Evolutionary conservation across 352 stramenopile genomes (phyloP).

Genomic region (Pythium periplocum): DNA sequence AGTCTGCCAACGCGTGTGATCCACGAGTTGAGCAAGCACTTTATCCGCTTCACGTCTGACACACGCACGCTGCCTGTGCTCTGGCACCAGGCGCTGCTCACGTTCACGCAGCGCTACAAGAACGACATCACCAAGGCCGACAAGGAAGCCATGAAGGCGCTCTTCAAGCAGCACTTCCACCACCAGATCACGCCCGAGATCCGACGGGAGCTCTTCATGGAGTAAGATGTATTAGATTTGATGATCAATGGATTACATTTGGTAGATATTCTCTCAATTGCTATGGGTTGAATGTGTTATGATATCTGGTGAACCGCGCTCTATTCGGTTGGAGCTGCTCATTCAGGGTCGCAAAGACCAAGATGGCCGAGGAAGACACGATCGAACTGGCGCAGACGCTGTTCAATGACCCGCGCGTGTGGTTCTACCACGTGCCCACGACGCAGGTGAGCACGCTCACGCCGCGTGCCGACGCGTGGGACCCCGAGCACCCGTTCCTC

Average conservation of each 20-base stretch:
- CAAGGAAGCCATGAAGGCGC: slow-evolving; percentile 92
- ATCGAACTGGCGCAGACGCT: slow-evolving; percentile 64
- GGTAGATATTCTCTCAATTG: too few relatives aligned
- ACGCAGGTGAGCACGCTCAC: slow-evolving; percentile 64
- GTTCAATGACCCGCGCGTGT: slow-evolving; percentile 72
- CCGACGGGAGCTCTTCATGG: slow-evolving; percentile 93
- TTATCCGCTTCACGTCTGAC: slow-evolving; percentile 89
- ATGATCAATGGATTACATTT: too few relatives aligned
- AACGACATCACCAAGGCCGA: slow-evolving; percentile 94
- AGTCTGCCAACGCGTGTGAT: slow-evolving; percentile 97
- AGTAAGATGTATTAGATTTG: slow-evolving; percentile 19
- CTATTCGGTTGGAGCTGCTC: slow-evolving; percentile 17
- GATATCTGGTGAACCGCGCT: slow-evolving; percentile 15
- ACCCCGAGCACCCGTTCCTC: slow-evolving; percentile 76
- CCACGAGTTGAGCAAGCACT: slow-evolving; percentile 94
- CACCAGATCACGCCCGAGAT: slow-evolving; percentile 99
- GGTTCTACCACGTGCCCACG: slow-evolving; percentile 80
- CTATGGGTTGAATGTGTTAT: too few relatives aligned
- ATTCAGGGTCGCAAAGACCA: slow-evolving; percentile 1
- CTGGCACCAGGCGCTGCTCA: slow-evolving; percentile 98
- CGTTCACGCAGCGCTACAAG: slow-evolving; percentile 99
- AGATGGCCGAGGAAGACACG: slow-evolving; percentile 1
- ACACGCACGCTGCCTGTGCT: slow-evolving; percentile 92
- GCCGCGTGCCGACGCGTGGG: slow-evolving; percentile 76
- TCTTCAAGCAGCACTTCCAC: slow-evolving; percentile 90